Conservation (phyloP, 1,284 basidiomycete species). For the Cutaneotrichosporon sp. region DNA sequence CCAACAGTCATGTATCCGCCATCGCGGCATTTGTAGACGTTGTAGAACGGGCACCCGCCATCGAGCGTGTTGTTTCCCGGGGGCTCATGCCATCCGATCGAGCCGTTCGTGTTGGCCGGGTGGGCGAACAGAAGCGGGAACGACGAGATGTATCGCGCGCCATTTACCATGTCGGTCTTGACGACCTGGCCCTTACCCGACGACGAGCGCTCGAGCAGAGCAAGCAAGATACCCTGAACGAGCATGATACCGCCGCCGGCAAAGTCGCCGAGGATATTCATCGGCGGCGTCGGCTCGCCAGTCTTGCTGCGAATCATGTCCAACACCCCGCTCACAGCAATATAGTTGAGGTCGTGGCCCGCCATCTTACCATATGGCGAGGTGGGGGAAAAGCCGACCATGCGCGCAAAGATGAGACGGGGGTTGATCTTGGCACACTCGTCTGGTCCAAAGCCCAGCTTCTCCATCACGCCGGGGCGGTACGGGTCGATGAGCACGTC, state of each 20-base stretch:
- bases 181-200: conserved; percentile 26
- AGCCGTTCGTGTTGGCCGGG: not conserved
- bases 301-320: conserved; percentile 17
- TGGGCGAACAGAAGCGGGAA: conserved; percentile 17
- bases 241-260: conserved; percentile 26
- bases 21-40: conserved; percentile 18
- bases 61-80: conserved; percentile 24
- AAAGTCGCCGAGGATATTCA: conserved; percentile 29
- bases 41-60: conserved; percentile 25
- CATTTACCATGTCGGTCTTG: conserved; percentile 25
- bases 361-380: conserved; percentile 20
- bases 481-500: conserved; percentile 28
- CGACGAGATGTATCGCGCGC: conserved; percentile 20
- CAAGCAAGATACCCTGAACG: conserved; percentile 25
- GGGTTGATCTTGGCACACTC: conserved; percentile 16
- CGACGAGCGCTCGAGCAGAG: conserved; percentile 16
- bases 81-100: not conserved
- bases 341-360: conserved; percentile 28
- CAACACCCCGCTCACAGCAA: conserved; percentile 25
- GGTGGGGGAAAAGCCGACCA: conserved; percentile 22
- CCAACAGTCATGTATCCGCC: conserved; percentile 21
- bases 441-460: conserved; percentile 21
- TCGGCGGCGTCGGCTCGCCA: conserved; percentile 19
- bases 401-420: conserved; percentile 25
- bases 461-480: conserved; percentile 28